Percentiles rank a stretch among this genome's conserved stretches.
These are phyloP conservation scores for Amanita molliuscula DNA, from an alignment of 768 basidiomycete species.

Conservation along the genomic window DNA sequence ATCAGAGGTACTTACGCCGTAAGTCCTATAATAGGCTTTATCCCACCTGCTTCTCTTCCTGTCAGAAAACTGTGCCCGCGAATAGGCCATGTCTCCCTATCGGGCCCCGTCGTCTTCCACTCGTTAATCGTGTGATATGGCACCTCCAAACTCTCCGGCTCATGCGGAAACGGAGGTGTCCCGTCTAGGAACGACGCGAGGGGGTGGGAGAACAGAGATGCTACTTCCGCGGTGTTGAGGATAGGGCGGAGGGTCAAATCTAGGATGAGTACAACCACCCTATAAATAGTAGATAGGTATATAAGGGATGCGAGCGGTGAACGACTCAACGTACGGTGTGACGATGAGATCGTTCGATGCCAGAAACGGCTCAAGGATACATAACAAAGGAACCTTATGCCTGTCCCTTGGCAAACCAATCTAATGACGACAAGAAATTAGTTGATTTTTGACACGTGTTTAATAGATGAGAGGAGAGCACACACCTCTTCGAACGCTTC, in stretches of 20 bases:
- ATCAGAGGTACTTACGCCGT: slow-evolving; percentile 52
- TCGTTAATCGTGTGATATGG: slow-evolving; percentile 62
- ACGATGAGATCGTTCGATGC: slow-evolving; percentile 66
- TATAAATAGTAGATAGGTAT: slow-evolving; percentile 16
- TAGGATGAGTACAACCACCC: slow-evolving; percentile 78
- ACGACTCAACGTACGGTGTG: slow-evolving; percentile 57
- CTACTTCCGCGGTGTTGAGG: slow-evolving; percentile 70
- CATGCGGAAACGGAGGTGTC: slow-evolving; percentile 36
- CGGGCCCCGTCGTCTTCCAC: slow-evolving; percentile 31
- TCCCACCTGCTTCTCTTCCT: slow-evolving; percentile 73
- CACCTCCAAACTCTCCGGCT: slow-evolving; percentile 42
- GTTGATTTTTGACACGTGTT: not conserved
- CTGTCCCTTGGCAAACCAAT: slow-evolving; percentile 74
- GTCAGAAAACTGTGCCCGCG: slow-evolving; percentile 78
- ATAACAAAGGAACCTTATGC: slow-evolving; percentile 62
- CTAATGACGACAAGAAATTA: slow-evolving; percentile 25
- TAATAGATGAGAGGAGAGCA: not conserved
- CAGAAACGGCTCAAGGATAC: slow-evolving; percentile 71
- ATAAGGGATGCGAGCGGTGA: not conserved
- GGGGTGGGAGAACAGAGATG: slow-evolving; percentile 79
- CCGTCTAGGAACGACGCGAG: slow-evolving; percentile 61
- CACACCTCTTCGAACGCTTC: slow-evolving; percentile 87
- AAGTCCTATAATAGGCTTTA: slow-evolving; percentile 83
- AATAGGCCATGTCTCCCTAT: slow-evolving; percentile 23
- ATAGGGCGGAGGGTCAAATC: slow-evolving; percentile 72